Percentiles rank a stretch among this genome's conserved stretches.
phyloP scores from a whole-genome alignment of 257 asterid species.

The Rubia yunnanensis region DNA sequence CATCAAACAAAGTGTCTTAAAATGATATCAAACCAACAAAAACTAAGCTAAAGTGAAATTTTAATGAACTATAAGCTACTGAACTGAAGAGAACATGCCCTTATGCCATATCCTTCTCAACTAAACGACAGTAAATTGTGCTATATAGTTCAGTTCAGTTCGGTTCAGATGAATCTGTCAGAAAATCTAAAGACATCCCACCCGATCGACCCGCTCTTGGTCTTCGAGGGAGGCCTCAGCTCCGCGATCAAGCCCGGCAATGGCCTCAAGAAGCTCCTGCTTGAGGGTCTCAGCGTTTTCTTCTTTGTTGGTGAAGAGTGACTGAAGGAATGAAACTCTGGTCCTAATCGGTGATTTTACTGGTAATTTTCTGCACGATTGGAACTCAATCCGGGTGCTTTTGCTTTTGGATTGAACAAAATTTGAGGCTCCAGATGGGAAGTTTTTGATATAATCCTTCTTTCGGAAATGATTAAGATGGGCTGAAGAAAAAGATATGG shows the following conservation, averaged over 20 bases:
- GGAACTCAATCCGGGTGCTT: background rate
- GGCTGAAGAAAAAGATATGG: slow-evolving; percentile 5
- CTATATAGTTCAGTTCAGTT: too few relatives aligned
- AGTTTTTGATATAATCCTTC: slow-evolving; percentile 4
- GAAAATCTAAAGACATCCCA: too few relatives aligned
- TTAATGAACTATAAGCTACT: too few relatives aligned
- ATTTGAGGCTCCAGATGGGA: slow-evolving; percentile 4
- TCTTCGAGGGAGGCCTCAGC: slow-evolving; percentile 49
- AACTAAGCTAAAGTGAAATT: too few relatives aligned
- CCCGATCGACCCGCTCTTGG: slow-evolving; percentile 41
- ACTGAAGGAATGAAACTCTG: slow-evolving; percentile 33
- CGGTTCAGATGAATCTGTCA: too few relatives aligned
- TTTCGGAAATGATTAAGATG: slow-evolving; percentile 5
- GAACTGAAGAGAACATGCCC: too few relatives aligned
- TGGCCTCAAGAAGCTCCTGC: slow-evolving; percentile 47
- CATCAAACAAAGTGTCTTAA: too few relatives aligned
- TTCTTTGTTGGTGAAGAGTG: slow-evolving; percentile 20
- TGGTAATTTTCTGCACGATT: background rate
- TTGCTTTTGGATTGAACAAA: slow-evolving; percentile 4
- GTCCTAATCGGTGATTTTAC: slow-evolving; percentile 7
- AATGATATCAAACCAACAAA: too few relatives aligned
- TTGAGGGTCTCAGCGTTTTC: slow-evolving; percentile 31
- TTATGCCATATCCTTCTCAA: too few relatives aligned
- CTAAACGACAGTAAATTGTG: too few relatives aligned
- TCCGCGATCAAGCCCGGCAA: slow-evolving; percentile 55